Evolutionary conservation across 176 grass and related monocot species (phyloP).

Genomic region (Typha latifolia): DNA sequence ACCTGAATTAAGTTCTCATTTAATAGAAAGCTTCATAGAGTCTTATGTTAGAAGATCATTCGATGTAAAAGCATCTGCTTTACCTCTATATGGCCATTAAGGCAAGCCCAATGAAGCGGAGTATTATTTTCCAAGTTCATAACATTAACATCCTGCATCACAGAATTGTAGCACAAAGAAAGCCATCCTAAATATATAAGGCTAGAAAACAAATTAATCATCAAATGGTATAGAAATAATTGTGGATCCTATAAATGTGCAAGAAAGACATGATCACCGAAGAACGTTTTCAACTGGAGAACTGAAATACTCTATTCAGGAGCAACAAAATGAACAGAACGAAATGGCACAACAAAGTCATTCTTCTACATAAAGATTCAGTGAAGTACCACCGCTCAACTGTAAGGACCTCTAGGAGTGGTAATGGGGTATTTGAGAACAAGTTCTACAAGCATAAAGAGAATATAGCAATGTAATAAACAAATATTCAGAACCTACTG

Average conservation of each 20-base stretch:
- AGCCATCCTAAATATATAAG: not conserved
- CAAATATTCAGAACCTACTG: too few relatives aligned
- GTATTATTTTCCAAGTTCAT: constrained; percentile 81
- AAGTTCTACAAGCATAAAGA: too few relatives aligned
- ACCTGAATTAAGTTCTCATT: constrained; percentile 34
- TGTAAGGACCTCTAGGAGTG: too few relatives aligned
- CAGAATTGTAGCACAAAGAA: constrained; percentile 3
- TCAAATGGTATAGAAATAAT: not conserved
- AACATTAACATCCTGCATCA: constrained; percentile 71
- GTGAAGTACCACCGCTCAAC: too few relatives aligned
- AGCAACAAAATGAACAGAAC: too few relatives aligned
- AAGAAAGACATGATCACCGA: not conserved
- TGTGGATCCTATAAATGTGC: not conserved
- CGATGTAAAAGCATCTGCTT: not conserved
- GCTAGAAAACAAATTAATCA: not conserved
- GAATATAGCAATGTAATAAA: too few relatives aligned
- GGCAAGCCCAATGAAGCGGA: constrained; percentile 84
- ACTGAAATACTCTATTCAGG: too few relatives aligned
- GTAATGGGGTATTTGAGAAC: too few relatives aligned
- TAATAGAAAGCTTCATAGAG: not conserved
- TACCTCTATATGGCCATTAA: constrained; percentile 87
- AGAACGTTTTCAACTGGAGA: not conserved
- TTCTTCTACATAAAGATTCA: too few relatives aligned
- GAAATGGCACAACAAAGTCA: too few relatives aligned
- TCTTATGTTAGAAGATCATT: not conserved